Percentiles rank a stretch among this genome's conserved stretches.
These are phyloP conservation scores for Periglandula ipomoeae DNA, from an alignment of 2,329 filamentous ascomycete genomes.

Conservation along the genomic window DNA sequence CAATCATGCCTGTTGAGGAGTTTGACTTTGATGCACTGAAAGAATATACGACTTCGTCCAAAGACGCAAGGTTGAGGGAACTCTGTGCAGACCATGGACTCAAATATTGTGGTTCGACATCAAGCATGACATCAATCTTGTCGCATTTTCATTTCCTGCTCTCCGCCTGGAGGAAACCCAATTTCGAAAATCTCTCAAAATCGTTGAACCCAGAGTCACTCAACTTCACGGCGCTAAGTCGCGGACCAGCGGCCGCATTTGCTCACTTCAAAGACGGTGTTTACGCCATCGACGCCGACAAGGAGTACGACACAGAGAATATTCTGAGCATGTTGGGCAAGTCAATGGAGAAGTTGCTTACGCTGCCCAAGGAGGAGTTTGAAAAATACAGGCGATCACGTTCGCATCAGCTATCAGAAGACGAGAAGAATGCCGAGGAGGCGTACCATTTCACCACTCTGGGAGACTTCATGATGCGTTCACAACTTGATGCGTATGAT, in stretches of 20 bases:
- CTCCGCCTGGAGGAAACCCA: constrained; percentile 70
- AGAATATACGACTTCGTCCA: constrained; percentile 84
- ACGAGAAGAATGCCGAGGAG: constrained; percentile 63
- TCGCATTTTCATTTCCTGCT: constrained; percentile 90
- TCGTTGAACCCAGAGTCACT: constrained; percentile 52
- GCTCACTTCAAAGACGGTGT: constrained; percentile 72
- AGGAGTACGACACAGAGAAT: constrained; percentile 76
- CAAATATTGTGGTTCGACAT: constrained; percentile 91
- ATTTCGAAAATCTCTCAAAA: constrained; percentile 56
- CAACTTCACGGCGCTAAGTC: constrained; percentile 63
- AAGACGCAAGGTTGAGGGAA: constrained; percentile 61
- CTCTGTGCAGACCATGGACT: constrained; percentile 58
- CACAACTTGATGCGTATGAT: constrained; percentile 88
- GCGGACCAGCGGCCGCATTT: constrained; percentile 71
- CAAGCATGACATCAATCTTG: constrained; percentile 84
- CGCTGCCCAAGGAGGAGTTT: constrained; percentile 70
- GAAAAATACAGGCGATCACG: constrained; percentile 70
- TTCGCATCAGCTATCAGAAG: constrained; percentile 59
- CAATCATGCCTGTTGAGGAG: constrained; percentile 85
- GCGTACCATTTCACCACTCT: constrained; percentile 81
- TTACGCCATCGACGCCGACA: constrained; percentile 95
- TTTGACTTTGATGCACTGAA: constrained; percentile 87
- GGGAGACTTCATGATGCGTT: constrained; percentile 86
- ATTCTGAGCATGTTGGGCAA: constrained; percentile 88
- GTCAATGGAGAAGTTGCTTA: constrained; percentile 93